Evolutionary conservation across 176 grass and related monocot genomes (phyloP).

Genomic region (Oropetium thomaeum): DNA sequence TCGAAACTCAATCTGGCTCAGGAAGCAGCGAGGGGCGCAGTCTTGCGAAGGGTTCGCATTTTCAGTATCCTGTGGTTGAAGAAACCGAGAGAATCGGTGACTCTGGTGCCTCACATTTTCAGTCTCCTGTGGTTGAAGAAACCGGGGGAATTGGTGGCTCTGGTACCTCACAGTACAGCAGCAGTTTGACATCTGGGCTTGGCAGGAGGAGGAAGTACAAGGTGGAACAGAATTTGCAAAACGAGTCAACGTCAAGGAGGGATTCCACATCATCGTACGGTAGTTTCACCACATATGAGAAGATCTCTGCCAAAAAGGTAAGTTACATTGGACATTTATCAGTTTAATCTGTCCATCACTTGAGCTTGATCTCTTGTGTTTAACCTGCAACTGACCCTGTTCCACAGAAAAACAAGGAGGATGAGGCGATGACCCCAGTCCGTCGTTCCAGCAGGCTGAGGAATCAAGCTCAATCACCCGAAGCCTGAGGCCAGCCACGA

Average conservation of each 20-base stretch:
- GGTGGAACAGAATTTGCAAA: slow-evolving; percentile 27
- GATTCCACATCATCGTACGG: slow-evolving; percentile 68
- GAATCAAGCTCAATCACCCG: slow-evolving; percentile 49
- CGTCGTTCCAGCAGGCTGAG: slow-evolving; percentile 77
- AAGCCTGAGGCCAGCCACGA: slow-evolving; percentile 3
- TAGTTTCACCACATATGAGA: slow-evolving; percentile 81
- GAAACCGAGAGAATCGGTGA: slow-evolving; percentile 34
- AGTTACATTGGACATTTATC: background rate
- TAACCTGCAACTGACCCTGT: background rate
- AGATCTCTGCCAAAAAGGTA: slow-evolving; percentile 77
- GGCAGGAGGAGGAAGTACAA: slow-evolving; percentile 27
- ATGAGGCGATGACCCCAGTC: slow-evolving; percentile 79
- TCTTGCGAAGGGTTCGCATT: slow-evolving; percentile 11
- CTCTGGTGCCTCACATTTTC: slow-evolving; percentile 41
- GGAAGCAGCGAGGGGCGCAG: slow-evolving; percentile 64
- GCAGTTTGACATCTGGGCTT: slow-evolving; percentile 44
- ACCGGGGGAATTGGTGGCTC: slow-evolving; percentile 36
- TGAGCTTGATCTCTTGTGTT: background rate
- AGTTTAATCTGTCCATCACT: background rate
- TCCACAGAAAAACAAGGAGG: slow-evolving; percentile 55
- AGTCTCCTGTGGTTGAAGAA: slow-evolving; percentile 30
- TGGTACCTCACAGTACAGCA: slow-evolving; percentile 58
- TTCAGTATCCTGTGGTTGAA: slow-evolving; percentile 30
- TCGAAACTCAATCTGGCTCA: slow-evolving; percentile 35
- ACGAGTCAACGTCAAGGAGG: slow-evolving; percentile 43